phyloP scores from a whole-genome alignment of 768 basidiomycete genomes.

The Neoboletus magnificus region DNA sequence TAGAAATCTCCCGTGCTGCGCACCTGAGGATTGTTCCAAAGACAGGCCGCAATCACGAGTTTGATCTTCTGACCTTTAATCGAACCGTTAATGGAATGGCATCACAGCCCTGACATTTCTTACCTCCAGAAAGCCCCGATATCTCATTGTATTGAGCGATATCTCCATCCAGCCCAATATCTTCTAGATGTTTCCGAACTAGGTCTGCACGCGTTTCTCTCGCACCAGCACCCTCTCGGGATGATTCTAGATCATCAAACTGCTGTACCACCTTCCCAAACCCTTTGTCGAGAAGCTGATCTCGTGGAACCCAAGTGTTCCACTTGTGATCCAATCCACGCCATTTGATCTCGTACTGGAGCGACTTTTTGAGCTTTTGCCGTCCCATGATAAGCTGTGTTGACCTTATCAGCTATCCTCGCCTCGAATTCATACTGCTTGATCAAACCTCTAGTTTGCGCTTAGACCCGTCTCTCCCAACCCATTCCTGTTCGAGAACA shows the following conservation, averaged over 20 bases:
- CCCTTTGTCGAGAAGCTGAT: constrained; percentile 80
- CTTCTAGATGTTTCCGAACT: constrained; percentile 90
- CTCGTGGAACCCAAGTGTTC: constrained; percentile 92
- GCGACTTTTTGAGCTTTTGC: constrained; percentile 94
- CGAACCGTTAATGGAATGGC: constrained; percentile 10
- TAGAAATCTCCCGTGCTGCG: constrained; percentile 12
- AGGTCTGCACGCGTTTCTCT: constrained; percentile 79
- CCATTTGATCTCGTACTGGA: constrained; percentile 93
- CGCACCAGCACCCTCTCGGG: constrained; percentile 89
- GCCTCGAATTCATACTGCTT: constrained; percentile 6
- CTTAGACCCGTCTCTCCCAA: constrained; percentile 86
- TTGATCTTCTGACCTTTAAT: constrained; percentile 89
- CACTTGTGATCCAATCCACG: constrained; percentile 76
- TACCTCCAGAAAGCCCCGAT: constrained; percentile 87
- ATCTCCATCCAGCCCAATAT: constrained; percentile 94
- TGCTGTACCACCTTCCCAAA: constrained; percentile 88
- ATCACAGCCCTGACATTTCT: constrained; percentile 19
- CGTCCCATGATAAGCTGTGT: constrained; percentile 81
- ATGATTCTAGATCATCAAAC: constrained; percentile 95
- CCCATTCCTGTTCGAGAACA: constrained; percentile 79
- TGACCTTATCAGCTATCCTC: constrained; percentile 15
- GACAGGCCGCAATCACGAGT: constrained; percentile 88
- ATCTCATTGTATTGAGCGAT: constrained; percentile 99
- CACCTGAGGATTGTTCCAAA: constrained; percentile 96
- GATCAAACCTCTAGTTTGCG: constrained; percentile 83